Evolutionary conservation across 805 yeast genomes (phyloP), one percentile per base, ranked within the genome.

Genomic region (Spathaspora girioi): DNA sequence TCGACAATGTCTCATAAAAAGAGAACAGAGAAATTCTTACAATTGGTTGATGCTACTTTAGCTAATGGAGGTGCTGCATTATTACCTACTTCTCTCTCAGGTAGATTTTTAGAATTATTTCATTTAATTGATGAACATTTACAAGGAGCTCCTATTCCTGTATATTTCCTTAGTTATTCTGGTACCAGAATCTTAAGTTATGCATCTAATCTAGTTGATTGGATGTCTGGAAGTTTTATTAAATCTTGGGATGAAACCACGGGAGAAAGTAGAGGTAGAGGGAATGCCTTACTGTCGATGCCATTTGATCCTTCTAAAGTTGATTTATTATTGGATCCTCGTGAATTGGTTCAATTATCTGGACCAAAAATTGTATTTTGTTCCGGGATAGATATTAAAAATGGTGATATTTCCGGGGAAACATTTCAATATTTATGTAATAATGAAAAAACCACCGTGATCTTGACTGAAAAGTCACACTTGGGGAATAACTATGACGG

Each of bases 171-270:
- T n/a, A 83, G 96, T 2, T 84, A 83, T 59, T 84, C 91, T 0
- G 96, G 94, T 23, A 82, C 90, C 2, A 83, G 93, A 60, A 78
- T 86, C 3, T 67, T 94, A 51, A 79, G 86, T 23, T 89, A 87
- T 62, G 97, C 97, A 0, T 81, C 89, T 12, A 87, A 91, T 50
- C 87, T 94, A 86, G 70, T 93, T 27, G 99, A 94, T 70, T 94
- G 98, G 98, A 87, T 94, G 91, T 84, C 96, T 0, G 81, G 93
- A 0, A 78, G 85, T n/a, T 78, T 91, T n/a, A 80, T 89, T 23
- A 86, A 87, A 58, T 87, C 83, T 45, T 91, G 97, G 93, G 96
- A 90, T 61, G 69, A 64, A 38, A 68, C 69, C 4, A 59, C 63
- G 18, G 47, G 41, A 19, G 51, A 51, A 12, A 18, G 29, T 45